Percentiles rank a stretch among this genome's conserved stretches.
Evolutionary conservation across 768 basidiomycete genomes (phyloP).

Genomic region (Auriscalpium microsporum): DNA sequence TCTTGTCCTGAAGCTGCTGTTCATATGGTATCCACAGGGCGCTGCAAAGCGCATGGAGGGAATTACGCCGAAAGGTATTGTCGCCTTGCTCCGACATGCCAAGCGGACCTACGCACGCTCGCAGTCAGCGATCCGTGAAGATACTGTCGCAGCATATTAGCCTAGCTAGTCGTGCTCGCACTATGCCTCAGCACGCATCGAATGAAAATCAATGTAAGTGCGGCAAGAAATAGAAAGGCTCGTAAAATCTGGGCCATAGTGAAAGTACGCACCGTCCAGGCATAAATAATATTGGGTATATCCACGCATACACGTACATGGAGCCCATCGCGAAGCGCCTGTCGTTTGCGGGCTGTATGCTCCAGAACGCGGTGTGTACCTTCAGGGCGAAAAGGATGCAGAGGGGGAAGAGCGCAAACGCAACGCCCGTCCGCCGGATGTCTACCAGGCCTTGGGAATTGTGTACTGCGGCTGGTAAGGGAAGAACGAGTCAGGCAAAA

Average conservation of each 20-base stretch:
- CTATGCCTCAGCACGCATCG: no score
- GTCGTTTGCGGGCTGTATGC: conserved; percentile 52
- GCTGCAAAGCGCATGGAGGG: conserved; percentile 90
- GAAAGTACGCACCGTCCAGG: conserved; percentile 50
- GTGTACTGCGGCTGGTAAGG: conserved; percentile 44
- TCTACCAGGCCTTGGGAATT: conserved; percentile 65
- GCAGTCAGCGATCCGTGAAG: not conserved
- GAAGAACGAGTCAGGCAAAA: conserved; percentile 26
- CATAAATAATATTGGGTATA: conserved; percentile 57
- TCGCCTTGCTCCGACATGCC: conserved; percentile 60
- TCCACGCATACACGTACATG: conserved; percentile 44
- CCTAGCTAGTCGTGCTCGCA: no score
- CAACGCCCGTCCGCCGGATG: conserved; percentile 56
- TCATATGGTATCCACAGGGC: conserved; percentile 42
- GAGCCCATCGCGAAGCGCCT: conserved; percentile 30
- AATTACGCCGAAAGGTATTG: conserved; percentile 76
- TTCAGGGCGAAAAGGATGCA: conserved; percentile 66
- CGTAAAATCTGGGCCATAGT: conserved; percentile 39
- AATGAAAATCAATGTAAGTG: no score
- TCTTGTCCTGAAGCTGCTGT: not conserved
- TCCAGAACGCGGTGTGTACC: conserved; percentile 64
- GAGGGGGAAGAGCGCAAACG: conserved; percentile 65
- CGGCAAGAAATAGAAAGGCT: conserved; percentile 54
- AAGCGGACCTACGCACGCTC: conserved; percentile 23
- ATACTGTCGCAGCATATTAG: no score